A percentile compares a stretch with the other conserved stretches of the same genome.
Evolutionary conservation across 371 early-diverging fungal species (phyloP).

Genomic region (Zychaea mexicana): DNA sequence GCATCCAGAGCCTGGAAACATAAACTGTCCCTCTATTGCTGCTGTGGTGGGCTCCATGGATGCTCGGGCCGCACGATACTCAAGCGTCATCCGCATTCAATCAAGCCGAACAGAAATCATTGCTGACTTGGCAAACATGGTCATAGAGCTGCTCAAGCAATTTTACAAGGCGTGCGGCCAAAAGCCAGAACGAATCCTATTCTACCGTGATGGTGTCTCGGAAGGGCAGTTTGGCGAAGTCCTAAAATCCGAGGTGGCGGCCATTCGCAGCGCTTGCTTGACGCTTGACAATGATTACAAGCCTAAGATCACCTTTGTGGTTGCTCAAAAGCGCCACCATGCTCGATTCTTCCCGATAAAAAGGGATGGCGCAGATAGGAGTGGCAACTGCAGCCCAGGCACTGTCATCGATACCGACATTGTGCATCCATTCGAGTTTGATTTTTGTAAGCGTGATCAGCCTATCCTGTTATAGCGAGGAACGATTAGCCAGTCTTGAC

Average conservation of each 20-base stretch:
- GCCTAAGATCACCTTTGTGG: constrained; percentile 89
- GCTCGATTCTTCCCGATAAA: constrained; percentile 89
- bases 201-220: constrained; percentile 94
- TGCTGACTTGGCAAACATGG: constrained; percentile 78
- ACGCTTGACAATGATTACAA: constrained; percentile 66
- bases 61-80: constrained; percentile 82
- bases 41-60: constrained; percentile 87
- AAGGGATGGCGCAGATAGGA: constrained; percentile 48
- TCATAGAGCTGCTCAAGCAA: constrained; percentile 77
- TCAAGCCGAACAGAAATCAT: constrained; percentile 87
- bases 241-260: constrained; percentile 75
- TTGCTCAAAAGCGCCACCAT: constrained; percentile 97
- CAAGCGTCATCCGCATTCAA: constrained; percentile 84
- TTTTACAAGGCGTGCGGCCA: constrained; percentile 72
- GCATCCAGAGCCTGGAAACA: neutral
- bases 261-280: constrained; percentile 76
- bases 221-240: constrained; percentile 91
- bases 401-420: constrained; percentile 89
- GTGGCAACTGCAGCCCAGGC: constrained; percentile 72
- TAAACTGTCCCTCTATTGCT: constrained; percentile 54
- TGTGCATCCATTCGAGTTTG: constrained; percentile 83
- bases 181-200: constrained; percentile 88
- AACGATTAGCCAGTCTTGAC: too few relatives aligned
- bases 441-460: constrained; percentile 85
- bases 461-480: too few relatives aligned